Percentiles rank a stretch among this genome's conserved stretches.
phyloP scores from a whole-genome alignment of 192 early-diverging fungal species.

The Coemansia sp. region DNA sequence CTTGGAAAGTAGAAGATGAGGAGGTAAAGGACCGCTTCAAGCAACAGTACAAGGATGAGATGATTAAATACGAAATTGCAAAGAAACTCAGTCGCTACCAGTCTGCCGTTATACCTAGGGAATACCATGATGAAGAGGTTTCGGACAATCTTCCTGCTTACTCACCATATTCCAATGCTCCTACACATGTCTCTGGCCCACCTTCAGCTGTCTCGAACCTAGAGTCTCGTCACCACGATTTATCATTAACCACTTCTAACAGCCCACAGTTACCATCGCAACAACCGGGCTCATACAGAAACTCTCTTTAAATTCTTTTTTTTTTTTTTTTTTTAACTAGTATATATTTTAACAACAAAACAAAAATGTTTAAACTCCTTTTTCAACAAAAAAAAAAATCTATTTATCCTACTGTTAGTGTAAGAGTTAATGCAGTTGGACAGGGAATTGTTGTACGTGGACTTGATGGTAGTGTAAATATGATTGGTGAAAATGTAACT shows the following conservation, averaged over 20 bases:
- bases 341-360: not conserved
- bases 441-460: not conserved
- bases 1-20: constrained; percentile 48
- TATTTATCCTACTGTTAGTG: not conserved
- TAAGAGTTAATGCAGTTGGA: not conserved
- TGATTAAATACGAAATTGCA: constrained; percentile 49
- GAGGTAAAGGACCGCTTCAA: constrained; percentile 50
- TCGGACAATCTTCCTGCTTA: not conserved
- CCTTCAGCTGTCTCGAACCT: not conserved
- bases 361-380: not conserved
- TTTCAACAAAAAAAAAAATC: not conserved
- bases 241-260: not conserved
- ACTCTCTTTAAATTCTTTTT: not conserved
- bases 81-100: constrained; percentile 30
- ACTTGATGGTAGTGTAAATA: not conserved
- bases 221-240: not conserved
- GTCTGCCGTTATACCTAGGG: not conserved
- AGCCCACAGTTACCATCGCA: not conserved
- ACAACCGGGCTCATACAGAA: not conserved
- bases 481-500: not conserved
- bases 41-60: constrained; percentile 44
- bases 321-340: not conserved
- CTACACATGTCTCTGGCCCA: not conserved
- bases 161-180: not conserved
- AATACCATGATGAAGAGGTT: not conserved